Base-by-base conservation (phyloP, 495 filamentous ascomycete species). In the Stereocaulon alpinum region DNA sequence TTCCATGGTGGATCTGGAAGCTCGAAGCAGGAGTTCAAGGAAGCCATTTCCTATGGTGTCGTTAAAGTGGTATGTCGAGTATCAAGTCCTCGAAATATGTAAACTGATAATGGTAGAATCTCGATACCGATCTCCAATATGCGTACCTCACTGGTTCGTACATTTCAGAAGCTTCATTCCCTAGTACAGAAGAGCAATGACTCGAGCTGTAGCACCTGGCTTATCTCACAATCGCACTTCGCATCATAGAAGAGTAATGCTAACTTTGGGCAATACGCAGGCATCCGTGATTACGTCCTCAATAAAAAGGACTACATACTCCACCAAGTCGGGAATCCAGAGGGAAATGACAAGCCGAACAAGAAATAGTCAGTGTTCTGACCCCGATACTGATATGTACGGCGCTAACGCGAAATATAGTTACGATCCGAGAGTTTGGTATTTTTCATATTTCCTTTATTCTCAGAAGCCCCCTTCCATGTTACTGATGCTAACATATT, bases 1-100 rank as follows among this genome's bases (percentile, higher is more conserved):
- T 99, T 99, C 84, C 93, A 99, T 79, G 94, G 94, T 65, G 93
- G 93, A 62, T 92, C 87, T 57, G 94, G 93, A 60, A 91, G 86
- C 53, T 78, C 81, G 70, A 94, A 95, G 80, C 71, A 86, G 60
- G 93, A 97, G 77, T 97, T 84, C 80, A 79, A 71, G 53, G 81
- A 88, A 66, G 92, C 91, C 64, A 96, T 97, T 71, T 73, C 76
- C 65, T 86, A 93, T 73, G 92, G 93, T 75, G 94, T 99, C 61
- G 86, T 96, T 76, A 99, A 99, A 86, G 93, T 99, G 75, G 55
- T 58, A 58, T 6, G 55, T 58, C 44, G n/a, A 17, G 15, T 20
- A 27, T 37, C 29, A 1, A 89, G 90, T 76, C 37, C 10, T 15
- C 2, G 44, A 58, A 14, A 29, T 5, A 17, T 17, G 24, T 10